Evolutionary conservation across 345 rosid species (phyloP).

Genomic region (Turritis glabra): DNA sequence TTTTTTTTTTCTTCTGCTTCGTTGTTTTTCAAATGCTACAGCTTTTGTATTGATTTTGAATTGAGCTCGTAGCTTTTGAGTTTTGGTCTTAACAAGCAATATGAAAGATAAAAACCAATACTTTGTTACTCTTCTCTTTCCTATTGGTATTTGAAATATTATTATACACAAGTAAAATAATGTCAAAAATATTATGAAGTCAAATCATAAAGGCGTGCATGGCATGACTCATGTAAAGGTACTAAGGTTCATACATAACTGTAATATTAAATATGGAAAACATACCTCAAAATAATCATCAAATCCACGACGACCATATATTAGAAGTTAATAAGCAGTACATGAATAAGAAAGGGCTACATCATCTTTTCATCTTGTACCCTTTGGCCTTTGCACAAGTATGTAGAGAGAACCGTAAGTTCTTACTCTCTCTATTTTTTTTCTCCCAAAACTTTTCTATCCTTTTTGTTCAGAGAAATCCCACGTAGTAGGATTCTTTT

Average conservation of each 20-base stretch:
- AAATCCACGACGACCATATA: conserved; percentile 28
- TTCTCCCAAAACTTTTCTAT: conserved; percentile 24
- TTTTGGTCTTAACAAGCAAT: too few relatives aligned
- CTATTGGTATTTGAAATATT: neutral
- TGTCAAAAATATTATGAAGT: neutral
- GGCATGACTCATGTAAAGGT: neutral
- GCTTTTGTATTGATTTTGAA: too few relatives aligned
- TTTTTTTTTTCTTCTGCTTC: too few relatives aligned
- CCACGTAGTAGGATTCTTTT: conserved; percentile 34
- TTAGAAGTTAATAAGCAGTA: conserved; percentile 16
- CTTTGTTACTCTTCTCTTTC: neutral
- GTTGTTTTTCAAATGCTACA: too few relatives aligned
- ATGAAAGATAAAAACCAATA: neutral
- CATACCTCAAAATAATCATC: conserved; percentile 12
- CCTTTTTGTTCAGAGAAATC: conserved; percentile 34
- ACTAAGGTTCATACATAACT: neutral
- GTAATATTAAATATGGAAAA: neutral
- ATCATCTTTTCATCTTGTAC: conserved; percentile 15
- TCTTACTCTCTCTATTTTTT: conserved; percentile 6
- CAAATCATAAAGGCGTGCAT: neutral
- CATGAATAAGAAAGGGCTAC: conserved; percentile 21
- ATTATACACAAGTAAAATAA: neutral
- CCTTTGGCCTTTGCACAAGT: conserved; percentile 10
- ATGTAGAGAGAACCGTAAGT: conserved; percentile 14
- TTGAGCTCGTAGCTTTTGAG: too few relatives aligned